These are phyloP conservation scores for Sordariomycetes sp. DNA, from an alignment of 2,329 filamentous ascomycete species.

Conservation along the genomic window DNA sequence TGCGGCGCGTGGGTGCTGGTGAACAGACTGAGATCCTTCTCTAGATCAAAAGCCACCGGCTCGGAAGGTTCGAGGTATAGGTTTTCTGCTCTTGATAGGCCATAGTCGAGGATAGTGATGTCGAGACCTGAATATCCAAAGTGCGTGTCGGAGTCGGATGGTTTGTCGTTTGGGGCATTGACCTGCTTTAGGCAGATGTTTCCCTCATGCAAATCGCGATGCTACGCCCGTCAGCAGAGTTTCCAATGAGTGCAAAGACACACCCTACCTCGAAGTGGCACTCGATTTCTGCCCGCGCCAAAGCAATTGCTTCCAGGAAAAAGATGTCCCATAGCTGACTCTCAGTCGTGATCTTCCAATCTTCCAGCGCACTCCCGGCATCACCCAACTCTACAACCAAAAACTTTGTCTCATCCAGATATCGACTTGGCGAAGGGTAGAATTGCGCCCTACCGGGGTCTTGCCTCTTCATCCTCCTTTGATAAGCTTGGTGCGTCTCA, in stretches of 20 bases:
- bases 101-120: slow-evolving; percentile 58
- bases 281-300: slow-evolving; percentile 49
- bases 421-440: slow-evolving; percentile 52
- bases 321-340: slow-evolving; percentile 56
- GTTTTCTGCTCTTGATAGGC: slow-evolving; percentile 49
- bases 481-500: slow-evolving; percentile 51
- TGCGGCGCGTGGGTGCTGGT: slow-evolving; percentile 50
- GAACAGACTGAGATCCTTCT: slow-evolving; percentile 51
- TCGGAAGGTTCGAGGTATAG: slow-evolving; percentile 21
- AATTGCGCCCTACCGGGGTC: slow-evolving; percentile 50
- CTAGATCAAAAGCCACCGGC: slow-evolving; percentile 47
- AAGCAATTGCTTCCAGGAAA: slow-evolving; percentile 48
- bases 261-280: slow-evolving; percentile 48
- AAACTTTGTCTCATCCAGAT: slow-evolving; percentile 48
- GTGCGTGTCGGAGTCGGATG: slow-evolving; percentile 19
- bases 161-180: slow-evolving; percentile 20
- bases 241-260: neutral
- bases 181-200: slow-evolving; percentile 49
- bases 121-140: slow-evolving; percentile 54
- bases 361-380: slow-evolving; percentile 50
- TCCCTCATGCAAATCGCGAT: slow-evolving; percentile 57
- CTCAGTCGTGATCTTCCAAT: slow-evolving; percentile 38
- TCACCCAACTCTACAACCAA: slow-evolving; percentile 56
- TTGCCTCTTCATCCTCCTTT: slow-evolving; percentile 41
- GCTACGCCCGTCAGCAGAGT: slow-evolving; percentile 26